Evolutionary conservation across 2,329 filamentous ascomycete genomes (phyloP), one percentile per base, ranked within the genome.

Genomic region (Sphaceloma murrayae): DNA sequence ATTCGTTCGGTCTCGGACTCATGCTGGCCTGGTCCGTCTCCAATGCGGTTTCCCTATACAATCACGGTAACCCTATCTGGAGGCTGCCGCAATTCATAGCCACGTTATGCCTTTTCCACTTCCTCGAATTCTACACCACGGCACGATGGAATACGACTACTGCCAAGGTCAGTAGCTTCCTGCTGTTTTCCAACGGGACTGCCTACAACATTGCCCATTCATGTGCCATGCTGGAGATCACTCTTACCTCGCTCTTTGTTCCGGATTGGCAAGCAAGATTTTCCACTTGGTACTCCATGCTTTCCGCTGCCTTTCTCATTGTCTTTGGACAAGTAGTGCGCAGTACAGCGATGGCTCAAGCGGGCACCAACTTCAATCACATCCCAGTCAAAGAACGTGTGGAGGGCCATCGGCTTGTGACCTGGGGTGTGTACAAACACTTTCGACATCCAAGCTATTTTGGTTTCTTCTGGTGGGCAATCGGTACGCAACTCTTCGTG

Each of bases 381-480:
- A 77, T 79, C 24, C 79, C 95, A 6, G 85, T 91, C 62, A 77
- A 66, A 33, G 63, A 75, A 51, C 76, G 70, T 49, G 82, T 78
- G 56, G 73, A 78, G 3, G 77, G 76, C 1, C 91, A 98, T 62
- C 70, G 70, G 34, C 73, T 98, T n/a, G 84, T 98, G 2, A 94
- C 82, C 0, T 69, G 69, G 19, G 91, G 91, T 1, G 67, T 96
- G 24, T 98, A 96, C 62, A 67, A 68, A 5, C 62, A 74, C 33
- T 67, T 93, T 43, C 71, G 91, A 17, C 91, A 98, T 62, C 91
- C 91, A 9, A 83, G 82, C 48, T 98, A 98, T 65, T 95, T 96
- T 67, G 91, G 89, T 3, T 98, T 95, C 68, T 98, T 94, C 64
- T 96, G 87, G 79, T 98, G 89, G 89, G 86, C 85, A 0, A 58